phyloP scores from a whole-genome alignment of 768 basidiomycete species.

The Myochromella boudieri region DNA sequence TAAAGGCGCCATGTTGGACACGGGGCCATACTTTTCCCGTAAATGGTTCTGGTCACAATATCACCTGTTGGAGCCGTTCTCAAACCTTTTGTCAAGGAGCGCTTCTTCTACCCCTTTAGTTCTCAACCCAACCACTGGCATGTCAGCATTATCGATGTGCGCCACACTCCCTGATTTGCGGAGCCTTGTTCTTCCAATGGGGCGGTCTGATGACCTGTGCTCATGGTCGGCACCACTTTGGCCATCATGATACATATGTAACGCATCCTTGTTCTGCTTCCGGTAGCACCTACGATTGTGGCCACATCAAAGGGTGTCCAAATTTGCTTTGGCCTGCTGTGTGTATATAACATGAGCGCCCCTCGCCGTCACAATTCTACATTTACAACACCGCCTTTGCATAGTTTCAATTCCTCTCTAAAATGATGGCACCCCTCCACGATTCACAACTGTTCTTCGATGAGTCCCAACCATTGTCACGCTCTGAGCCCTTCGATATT shows the following conservation, averaged over 20 bases:
- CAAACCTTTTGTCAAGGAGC: not conserved
- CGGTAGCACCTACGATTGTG: not conserved
- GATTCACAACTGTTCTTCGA: too few relatives aligned
- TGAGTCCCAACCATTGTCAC: too few relatives aligned
- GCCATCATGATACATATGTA: not conserved
- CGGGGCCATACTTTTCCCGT: not conserved
- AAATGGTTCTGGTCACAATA: not conserved
- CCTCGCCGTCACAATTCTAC: too few relatives aligned
- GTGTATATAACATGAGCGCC: too few relatives aligned
- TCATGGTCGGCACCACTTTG: not conserved
- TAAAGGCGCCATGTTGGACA: not conserved
- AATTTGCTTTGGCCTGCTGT: too few relatives aligned
- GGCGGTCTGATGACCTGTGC: not conserved
- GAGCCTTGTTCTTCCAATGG: not conserved
- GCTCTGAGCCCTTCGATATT: too few relatives aligned
- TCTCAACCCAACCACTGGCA: not conserved
- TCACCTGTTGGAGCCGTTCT: not conserved
- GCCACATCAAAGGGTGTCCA: not conserved
- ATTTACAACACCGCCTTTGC: too few relatives aligned
- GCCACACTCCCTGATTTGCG: conserved; percentile 1
- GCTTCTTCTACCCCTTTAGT: not conserved
- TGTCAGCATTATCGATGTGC: not conserved
- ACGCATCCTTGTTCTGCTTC: not conserved
- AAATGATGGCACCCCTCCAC: too few relatives aligned
- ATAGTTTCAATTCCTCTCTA: too few relatives aligned